phyloP scores from a whole-genome alignment of 495 filamentous ascomycete genomes.

The Aspergillus incahuasiensis region DNA sequence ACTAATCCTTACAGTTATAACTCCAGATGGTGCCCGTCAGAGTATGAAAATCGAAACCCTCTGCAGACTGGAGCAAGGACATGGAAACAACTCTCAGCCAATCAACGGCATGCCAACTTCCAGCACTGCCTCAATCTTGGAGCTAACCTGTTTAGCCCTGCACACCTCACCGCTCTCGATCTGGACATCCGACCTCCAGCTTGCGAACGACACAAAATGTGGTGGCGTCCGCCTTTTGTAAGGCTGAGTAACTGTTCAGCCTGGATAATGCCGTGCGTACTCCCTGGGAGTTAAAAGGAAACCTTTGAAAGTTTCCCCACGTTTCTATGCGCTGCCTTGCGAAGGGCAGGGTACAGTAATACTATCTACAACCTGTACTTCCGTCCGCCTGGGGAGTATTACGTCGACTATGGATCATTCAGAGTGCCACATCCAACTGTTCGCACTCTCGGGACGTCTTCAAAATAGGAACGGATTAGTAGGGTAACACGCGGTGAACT shows the following conservation, averaged over 20 bases:
- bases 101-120: conserved; percentile 6
- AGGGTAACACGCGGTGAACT: not conserved
- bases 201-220: conserved; percentile 1
- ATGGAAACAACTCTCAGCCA: not conserved
- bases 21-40: not conserved
- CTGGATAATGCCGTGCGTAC: too few relatives aligned
- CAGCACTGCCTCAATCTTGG: conserved; percentile 27
- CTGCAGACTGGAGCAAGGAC: not conserved
- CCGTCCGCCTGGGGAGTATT: not conserved
- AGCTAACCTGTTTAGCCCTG: conserved; percentile 16
- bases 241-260: not conserved
- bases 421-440: not conserved
- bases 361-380: not conserved
- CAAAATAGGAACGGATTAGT: not conserved
- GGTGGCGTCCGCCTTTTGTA: not conserved
- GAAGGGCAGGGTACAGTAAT: not conserved
- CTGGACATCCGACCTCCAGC: conserved; percentile 2
- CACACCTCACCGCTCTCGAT: conserved; percentile 21
- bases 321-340: not conserved
- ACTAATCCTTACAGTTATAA: too few relatives aligned
- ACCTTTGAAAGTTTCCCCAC: not conserved
- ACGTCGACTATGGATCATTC: conserved; percentile 2
- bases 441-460: not conserved
- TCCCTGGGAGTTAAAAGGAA: too few relatives aligned
- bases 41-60: not conserved